Base-by-base conservation (phyloP, 805 yeast species). In the Sporopachydermia quercuum region DNA sequence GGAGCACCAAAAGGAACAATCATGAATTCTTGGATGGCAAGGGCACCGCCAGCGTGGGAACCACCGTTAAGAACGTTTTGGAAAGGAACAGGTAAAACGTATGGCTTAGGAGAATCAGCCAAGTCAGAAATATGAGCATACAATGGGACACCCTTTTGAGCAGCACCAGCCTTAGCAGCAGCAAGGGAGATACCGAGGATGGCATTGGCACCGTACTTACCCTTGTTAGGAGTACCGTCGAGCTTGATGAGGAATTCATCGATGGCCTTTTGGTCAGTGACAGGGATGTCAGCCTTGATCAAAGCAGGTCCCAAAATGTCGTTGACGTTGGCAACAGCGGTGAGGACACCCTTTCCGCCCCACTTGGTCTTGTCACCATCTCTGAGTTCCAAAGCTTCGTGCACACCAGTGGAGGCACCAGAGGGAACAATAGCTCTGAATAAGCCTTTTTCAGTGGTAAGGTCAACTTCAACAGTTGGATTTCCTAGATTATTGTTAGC, bases 21-120 rank as follows among this genome's bases (percentile, higher is more conserved):
- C 97, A 89, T 91, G 76, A 89, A 89, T 75, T 89, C 98, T 76
- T 89, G 98, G 80, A 89, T 77, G 57, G 98, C 98, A 53, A 89
- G 74, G 62, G 89, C 79, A 72, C 98, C 98, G 73, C 98, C 98
- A 60, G 98, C 98, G 71, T 89, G 98, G 60, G 94, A 81, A 68
- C 98, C 98, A 75, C 98, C 98, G 79, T 89, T 89, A 66, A 89
- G 74, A 51, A 89, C 98, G 72, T 89, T 89, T 72, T 84, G 91
- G 94, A 91, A 81, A 52, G 98, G 98, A 66, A 91, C 97, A 65
- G 98, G 98, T 63, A 89, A 71, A 45, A 91, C 96, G 65, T 65
- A 91, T 65, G 94, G 89, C 57, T 69, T 65, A 65, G 74, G 72
- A 57, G 93, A 68, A 45, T 74, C 77, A 50, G 96, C 61, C 49